Evolutionary conservation across 768 basidiomycete species (phyloP).

Genomic region (Mycena metata): DNA sequence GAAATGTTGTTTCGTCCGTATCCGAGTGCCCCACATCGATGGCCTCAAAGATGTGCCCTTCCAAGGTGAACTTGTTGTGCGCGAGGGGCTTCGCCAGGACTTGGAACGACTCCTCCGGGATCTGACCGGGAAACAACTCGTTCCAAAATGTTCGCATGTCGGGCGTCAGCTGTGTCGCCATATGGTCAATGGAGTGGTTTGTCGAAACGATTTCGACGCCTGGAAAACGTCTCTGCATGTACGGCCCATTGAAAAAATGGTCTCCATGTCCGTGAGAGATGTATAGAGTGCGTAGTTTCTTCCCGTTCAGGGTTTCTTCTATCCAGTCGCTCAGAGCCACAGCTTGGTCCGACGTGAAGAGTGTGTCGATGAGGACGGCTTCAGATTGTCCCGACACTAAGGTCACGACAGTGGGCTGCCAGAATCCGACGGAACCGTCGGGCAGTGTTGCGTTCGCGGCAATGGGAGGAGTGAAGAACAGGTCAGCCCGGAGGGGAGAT

Average conservation of each 20-base stretch:
- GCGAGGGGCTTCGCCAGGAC: constrained; percentile 20
- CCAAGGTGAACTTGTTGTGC: constrained; percentile 20
- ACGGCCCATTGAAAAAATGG: constrained; percentile 22
- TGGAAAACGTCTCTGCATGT: constrained; percentile 24
- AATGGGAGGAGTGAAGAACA: constrained; percentile 24
- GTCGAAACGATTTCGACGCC: constrained; percentile 21
- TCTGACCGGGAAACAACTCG: constrained; percentile 22
- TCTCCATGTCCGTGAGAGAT: constrained; percentile 27
- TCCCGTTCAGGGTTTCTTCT: constrained; percentile 14
- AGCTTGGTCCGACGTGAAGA: constrained; percentile 22
- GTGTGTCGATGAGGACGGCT: constrained; percentile 28
- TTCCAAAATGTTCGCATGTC: constrained; percentile 20
- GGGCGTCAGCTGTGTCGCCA: constrained; percentile 24
- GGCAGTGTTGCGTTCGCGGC: constrained; percentile 21
- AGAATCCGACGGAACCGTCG: constrained; percentile 21
- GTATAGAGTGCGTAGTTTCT: constrained; percentile 19
- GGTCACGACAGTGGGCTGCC: constrained; percentile 20
- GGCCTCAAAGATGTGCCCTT: constrained; percentile 27
- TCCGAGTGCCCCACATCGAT: constrained; percentile 25
- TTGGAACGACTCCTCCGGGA: constrained; percentile 27
- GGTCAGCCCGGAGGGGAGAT: constrained; percentile 20
- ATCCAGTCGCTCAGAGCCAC: constrained; percentile 23
- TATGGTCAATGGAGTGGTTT: constrained; percentile 21
- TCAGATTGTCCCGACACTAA: constrained; percentile 16
- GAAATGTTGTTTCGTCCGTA: constrained; percentile 29